Base-by-base conservation (phyloP, 768 basidiomycete species). In the Psilocybe azurescens region DNA sequence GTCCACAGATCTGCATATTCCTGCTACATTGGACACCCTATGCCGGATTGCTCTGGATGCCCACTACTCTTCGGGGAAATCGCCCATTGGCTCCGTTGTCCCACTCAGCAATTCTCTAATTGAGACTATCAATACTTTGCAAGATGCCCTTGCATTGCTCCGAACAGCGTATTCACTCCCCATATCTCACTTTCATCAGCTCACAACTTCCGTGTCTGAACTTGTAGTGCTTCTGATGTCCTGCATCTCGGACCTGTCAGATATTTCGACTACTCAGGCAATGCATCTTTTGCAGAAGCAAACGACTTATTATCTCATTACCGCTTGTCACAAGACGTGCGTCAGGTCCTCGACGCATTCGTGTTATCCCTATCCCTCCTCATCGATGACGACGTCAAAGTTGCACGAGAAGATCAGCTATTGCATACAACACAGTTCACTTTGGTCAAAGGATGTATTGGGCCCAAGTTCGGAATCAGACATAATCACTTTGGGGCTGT, bases 321-420 rank as follows among this genome's bases (percentile, higher is more conserved):
- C 61, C 80, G 79, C n/a, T 77, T 91, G 56, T 72, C 81, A n/a
- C 73, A 77, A 9, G 79, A 81, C 47, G 77, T 86, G 52, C 80
- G 86, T 60, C 84, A 84, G 60, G 81, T 83, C 32, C 70, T 92
- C 28, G 89, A 91, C 64, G 77, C 77, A 10, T 88, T 89, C 66
- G 78, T 79, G 3, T 69, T 90, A 39, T 84, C 86, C 4, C 72
- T 92, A 48, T 84, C 84, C 58, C 77, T 89, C 61, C 67, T 87
- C 32, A 79, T 90, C 33, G 88, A 87, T 41, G 89, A 91, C 65
- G 90, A 91, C 59, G 85, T 83, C 28, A 90, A 89, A 70, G 83
- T 80, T 51, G 82, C 86, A n/a, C 79, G 85, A 59, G 89, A 92
- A 73, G 85, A 88, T 14, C 89, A 91, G 61, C 81, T 90, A 73